Percentiles rank a stretch among this genome's conserved stretches.
Evolutionary conservation across 108 stramenopile species (phyloP).

Genomic region (Mayamaea pseudoterrestris): DNA sequence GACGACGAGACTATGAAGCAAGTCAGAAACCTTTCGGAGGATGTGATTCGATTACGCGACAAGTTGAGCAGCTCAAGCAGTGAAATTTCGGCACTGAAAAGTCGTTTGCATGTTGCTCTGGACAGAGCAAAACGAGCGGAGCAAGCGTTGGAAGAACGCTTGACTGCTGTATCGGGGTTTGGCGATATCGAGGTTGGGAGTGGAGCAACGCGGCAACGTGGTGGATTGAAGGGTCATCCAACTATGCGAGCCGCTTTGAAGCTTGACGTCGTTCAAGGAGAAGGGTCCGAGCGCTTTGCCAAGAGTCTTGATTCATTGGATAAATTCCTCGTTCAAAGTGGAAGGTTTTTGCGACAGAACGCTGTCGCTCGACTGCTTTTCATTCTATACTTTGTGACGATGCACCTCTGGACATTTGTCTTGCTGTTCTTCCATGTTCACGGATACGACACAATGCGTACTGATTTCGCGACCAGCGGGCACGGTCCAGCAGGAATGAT

Average conservation of each 20-base stretch:
- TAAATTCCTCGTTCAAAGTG: constrained; percentile 45
- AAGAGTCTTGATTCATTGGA: constrained; percentile 60
- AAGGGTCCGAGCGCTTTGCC: constrained; percentile 47
- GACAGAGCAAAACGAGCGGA: constrained; percentile 48
- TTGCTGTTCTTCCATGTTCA: constrained; percentile 76
- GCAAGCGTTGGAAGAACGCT: constrained; percentile 20
- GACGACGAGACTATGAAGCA: constrained; percentile 39
- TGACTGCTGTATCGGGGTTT: not conserved
- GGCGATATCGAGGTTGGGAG: constrained; percentile 4
- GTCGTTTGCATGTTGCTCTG: constrained; percentile 46
- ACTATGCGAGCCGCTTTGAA: constrained; percentile 56
- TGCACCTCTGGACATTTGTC: constrained; percentile 76
- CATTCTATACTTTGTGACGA: constrained; percentile 49
- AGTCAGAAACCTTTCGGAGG: constrained; percentile 54
- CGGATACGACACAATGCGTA: constrained; percentile 37
- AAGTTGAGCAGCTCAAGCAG: constrained; percentile 33
- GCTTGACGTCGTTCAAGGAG: constrained; percentile 48
- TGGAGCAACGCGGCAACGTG: constrained; percentile 5
- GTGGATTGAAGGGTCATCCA: constrained; percentile 7
- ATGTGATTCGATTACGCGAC: constrained; percentile 49
- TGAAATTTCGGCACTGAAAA: constrained; percentile 50
- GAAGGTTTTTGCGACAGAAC: constrained; percentile 54
- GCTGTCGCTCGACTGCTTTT: constrained; percentile 62
- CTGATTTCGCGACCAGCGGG: constrained; percentile 12
- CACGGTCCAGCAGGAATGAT: constrained; percentile 38